A percentile compares a stretch with the other conserved stretches of the same genome.
Evolutionary conservation across 78 protist species (phyloP).

Genomic region (Dictyostelium purpureum): DNA sequence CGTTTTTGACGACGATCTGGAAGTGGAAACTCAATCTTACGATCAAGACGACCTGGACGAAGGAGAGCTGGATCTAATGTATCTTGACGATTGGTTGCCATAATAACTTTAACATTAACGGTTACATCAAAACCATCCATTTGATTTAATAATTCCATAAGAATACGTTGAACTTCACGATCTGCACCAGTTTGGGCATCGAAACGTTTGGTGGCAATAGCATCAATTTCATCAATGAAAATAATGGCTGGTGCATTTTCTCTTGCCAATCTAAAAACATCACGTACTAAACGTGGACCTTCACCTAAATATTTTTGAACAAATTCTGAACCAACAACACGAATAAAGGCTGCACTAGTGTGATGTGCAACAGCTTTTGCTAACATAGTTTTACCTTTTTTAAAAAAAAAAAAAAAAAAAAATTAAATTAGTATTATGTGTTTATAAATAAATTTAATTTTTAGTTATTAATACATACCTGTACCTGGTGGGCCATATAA

Average conservation of each 20-base stretch:
- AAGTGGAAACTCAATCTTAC: conserved; percentile 98
- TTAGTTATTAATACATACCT: no score
- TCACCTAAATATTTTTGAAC: conserved; percentile 99
- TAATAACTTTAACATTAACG: conserved; percentile 99
- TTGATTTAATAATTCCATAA: conserved; percentile 99
- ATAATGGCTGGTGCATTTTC: conserved; percentile 99
- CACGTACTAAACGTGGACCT: conserved; percentile 99
- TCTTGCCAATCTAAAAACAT: conserved; percentile 98
- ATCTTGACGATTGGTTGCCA: conserved; percentile 99
- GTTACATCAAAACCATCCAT: conserved; percentile 99
- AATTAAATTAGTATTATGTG: no score
- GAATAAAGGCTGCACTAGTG: conserved; percentile 98
- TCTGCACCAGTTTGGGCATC: conserved; percentile 99
- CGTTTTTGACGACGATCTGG: conserved; percentile 99
- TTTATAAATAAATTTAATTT: no score
- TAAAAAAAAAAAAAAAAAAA: no score
- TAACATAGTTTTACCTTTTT: conserved; percentile 96
- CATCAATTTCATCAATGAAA: conserved; percentile 98
- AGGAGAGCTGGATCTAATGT: conserved; percentile 99
- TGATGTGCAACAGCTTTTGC: conserved; percentile 99
- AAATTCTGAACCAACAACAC: conserved; percentile 99
- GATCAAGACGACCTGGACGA: conserved; percentile 99
- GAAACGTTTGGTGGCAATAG: conserved; percentile 98
- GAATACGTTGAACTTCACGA: conserved; percentile 99
- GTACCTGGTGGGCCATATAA: conserved; percentile 99